phyloP scores from a whole-genome alignment of 768 basidiomycete genomes.

The Collybia nuda region DNA sequence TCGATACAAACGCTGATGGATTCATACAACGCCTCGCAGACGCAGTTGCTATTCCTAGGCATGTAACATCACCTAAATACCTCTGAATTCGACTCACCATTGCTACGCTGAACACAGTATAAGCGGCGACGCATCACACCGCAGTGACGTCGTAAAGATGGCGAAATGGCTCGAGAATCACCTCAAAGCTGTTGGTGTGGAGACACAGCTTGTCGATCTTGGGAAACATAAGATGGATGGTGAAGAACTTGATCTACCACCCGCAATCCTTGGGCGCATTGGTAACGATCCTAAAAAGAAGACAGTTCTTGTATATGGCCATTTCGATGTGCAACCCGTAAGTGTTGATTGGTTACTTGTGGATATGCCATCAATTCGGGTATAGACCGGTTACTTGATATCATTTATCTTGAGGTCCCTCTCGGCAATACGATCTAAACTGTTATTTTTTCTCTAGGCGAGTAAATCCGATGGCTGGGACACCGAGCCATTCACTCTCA shows the following conservation, averaged over 20 bases:
- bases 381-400: not conserved
- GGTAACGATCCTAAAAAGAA: constrained; percentile 89
- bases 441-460: constrained; percentile 26
- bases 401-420: not conserved
- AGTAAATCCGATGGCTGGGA: constrained; percentile 78
- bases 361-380: not conserved
- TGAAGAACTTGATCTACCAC: constrained; percentile 72
- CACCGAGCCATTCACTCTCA: constrained; percentile 80
- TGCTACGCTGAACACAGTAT: constrained; percentile 39
- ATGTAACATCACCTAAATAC: constrained; percentile 8
- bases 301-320: constrained; percentile 91
- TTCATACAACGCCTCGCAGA: constrained; percentile 80
- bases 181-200: constrained; percentile 76
- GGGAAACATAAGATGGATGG: constrained; percentile 73
- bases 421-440: not conserved
- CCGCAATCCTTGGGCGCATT: constrained; percentile 77
- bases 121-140: constrained; percentile 67
- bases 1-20: constrained; percentile 67
- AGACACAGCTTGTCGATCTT: constrained; percentile 71
- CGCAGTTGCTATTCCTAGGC: constrained; percentile 86
- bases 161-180: constrained; percentile 75
- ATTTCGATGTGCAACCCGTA: constrained; percentile 95
- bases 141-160: constrained; percentile 84
- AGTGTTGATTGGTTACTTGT: constrained; percentile 17
- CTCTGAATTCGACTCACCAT: not conserved